Conservation (phyloP, 2,329 filamentous ascomycete genomes). For the Aphanocladium album region DNA sequence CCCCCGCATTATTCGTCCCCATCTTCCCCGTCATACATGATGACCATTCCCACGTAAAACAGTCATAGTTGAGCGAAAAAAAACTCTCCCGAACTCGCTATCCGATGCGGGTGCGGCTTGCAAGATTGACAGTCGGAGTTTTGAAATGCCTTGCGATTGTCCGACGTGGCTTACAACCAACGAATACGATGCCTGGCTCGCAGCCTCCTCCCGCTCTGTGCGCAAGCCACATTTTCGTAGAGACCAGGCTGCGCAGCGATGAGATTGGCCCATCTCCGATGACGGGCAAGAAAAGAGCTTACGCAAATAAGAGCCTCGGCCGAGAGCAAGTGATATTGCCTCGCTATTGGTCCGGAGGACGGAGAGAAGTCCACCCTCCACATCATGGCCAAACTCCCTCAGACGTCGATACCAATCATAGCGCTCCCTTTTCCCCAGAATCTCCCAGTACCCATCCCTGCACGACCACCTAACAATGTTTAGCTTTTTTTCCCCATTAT, state of each 20-base stretch:
- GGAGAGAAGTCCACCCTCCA: neutral
- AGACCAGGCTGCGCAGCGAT: neutral
- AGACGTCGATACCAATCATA: neutral
- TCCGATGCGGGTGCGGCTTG: neutral
- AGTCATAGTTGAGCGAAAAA: neutral
- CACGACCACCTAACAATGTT: neutral
- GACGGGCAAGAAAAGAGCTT: neutral
- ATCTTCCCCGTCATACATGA: neutral
- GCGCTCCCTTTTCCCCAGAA: neutral
- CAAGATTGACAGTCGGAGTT: neutral
- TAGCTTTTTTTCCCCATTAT: neutral
- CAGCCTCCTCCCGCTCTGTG: neutral
- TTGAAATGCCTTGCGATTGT: neutral
- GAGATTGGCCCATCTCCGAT: conserved; percentile 3
- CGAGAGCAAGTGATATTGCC: neutral
- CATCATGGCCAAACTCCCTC: neutral
- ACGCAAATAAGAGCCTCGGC: conserved; percentile 1
- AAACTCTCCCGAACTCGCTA: neutral
- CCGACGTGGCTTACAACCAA: neutral
- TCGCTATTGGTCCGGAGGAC: neutral
- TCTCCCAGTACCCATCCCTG: neutral
- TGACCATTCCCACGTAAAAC: neutral
- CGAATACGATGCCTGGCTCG: neutral
- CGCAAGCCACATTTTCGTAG: neutral
- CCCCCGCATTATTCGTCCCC: neutral